Percentiles rank a stretch among this genome's conserved stretches.
phyloP scores from a whole-genome alignment of 2,329 filamentous ascomycete species.

The Colletotrichum siamense region DNA sequence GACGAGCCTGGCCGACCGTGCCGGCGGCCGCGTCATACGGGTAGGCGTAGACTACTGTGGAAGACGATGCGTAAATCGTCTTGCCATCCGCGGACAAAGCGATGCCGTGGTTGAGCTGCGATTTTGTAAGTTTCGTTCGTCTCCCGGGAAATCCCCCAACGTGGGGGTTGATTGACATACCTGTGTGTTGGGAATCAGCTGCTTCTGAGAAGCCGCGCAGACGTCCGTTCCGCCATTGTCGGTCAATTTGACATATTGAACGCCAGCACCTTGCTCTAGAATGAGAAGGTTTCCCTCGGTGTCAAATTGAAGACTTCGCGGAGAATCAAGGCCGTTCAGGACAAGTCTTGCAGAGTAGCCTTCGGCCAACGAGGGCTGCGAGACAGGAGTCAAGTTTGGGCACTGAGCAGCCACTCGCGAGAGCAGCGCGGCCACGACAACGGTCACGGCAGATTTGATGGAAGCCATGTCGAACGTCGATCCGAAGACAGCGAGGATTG shows the following conservation, averaged over 20 bases:
- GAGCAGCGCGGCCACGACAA: not conserved
- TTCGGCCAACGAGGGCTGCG: slow-evolving; percentile 23
- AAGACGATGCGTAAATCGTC: slow-evolving; percentile 63
- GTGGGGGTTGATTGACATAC: slow-evolving; percentile 22
- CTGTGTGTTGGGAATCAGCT: slow-evolving; percentile 29
- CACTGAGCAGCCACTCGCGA: slow-evolving; percentile 6
- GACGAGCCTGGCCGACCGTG: slow-evolving; percentile 52
- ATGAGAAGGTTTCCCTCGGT: slow-evolving; percentile 41
- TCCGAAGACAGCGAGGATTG: not conserved
- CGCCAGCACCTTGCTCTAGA: slow-evolving; percentile 33
- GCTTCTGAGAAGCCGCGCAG: slow-evolving; percentile 32
- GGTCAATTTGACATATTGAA: slow-evolving; percentile 37
- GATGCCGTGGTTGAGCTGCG: slow-evolving; percentile 61
- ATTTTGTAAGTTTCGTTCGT: not conserved
- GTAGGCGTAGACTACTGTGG: slow-evolving; percentile 66
- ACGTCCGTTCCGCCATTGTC: slow-evolving; percentile 31
- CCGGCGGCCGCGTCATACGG: slow-evolving; percentile 62
- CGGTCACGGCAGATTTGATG: not conserved
- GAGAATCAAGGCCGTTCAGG: slow-evolving; percentile 26
- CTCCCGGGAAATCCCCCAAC: not conserved
- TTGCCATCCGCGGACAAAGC: slow-evolving; percentile 57
- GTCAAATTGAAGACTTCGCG: slow-evolving; percentile 41
- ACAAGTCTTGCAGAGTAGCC: slow-evolving; percentile 32
- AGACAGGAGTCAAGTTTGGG: slow-evolving; percentile 5
- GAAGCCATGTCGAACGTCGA: not conserved